Evolutionary conservation across 139 green algal genomes (phyloP).

Genomic region (Asterochloris erici): DNA sequence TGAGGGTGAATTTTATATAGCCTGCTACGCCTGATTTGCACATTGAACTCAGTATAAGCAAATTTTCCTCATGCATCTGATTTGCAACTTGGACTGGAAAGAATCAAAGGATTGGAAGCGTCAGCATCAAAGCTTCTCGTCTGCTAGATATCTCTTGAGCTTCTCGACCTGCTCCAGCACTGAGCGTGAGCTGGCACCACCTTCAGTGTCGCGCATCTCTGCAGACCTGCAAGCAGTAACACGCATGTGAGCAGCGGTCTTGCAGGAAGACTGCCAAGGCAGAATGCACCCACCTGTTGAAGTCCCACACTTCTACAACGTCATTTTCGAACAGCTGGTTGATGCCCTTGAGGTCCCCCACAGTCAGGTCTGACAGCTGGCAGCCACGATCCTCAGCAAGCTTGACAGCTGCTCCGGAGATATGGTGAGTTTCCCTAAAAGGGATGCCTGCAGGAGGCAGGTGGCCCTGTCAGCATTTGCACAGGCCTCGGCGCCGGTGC

Average conservation of each 20-base stretch:
- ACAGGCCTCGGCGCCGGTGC: too few relatives aligned
- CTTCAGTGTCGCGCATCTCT: slow-evolving; percentile 92
- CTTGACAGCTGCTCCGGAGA: slow-evolving; percentile 87
- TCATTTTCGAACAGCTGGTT: slow-evolving; percentile 88
- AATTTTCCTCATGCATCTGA: too few relatives aligned
- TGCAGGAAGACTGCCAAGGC: neutral
- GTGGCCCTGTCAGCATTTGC: neutral
- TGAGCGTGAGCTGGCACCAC: slow-evolving; percentile 74
- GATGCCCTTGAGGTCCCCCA: slow-evolving; percentile 77
- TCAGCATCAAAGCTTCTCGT: slow-evolving; percentile 5
- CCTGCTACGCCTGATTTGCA: too few relatives aligned
- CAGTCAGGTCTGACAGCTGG: slow-evolving; percentile 69
- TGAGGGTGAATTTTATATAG: too few relatives aligned
- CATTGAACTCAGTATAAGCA: too few relatives aligned
- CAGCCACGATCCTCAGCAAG: slow-evolving; percentile 82
- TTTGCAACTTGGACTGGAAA: too few relatives aligned
- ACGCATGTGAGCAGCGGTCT: neutral
- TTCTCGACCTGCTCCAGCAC: slow-evolving; percentile 90
- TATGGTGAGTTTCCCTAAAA: slow-evolving; percentile 96
- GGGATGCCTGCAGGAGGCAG: slow-evolving; percentile 56
- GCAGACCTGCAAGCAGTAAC: slow-evolving; percentile 50
- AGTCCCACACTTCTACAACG: slow-evolving; percentile 62
- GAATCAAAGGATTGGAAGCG: too few relatives aligned
- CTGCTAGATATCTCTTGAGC: slow-evolving; percentile 58
- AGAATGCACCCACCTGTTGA: neutral